Evolutionary conservation across 495 filamentous ascomycete genomes (phyloP).

Genomic region (Trypethelium eluteriae): DNA sequence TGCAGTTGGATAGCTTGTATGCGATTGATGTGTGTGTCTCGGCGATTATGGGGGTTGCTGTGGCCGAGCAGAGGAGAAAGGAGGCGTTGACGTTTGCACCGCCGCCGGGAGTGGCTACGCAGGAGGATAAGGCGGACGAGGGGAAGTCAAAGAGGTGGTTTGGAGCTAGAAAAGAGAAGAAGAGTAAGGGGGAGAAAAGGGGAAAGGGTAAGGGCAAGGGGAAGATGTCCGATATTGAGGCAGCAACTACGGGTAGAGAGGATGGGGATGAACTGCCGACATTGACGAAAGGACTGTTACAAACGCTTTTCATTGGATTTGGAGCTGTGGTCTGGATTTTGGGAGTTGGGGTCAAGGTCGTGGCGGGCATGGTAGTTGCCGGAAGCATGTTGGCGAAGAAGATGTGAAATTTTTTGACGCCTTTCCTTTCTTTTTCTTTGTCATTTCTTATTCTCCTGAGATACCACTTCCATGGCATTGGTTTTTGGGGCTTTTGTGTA

Average conservation of each 20-base stretch:
- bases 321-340: conserved; percentile 26
- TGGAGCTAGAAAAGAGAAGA: conserved; percentile 19
- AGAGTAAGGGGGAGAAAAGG: conserved; percentile 16
- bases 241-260: conserved; percentile 9
- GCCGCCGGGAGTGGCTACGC: not conserved
- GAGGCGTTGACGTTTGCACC: conserved; percentile 8
- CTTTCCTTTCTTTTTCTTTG: not conserved
- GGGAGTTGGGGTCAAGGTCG: conserved; percentile 26
- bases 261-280: conserved; percentile 23
- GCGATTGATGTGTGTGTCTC: conserved; percentile 66
- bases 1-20: conserved; percentile 53
- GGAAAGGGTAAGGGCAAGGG: conserved; percentile 14
- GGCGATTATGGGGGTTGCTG: conserved; percentile 60
- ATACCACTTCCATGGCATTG: not conserved
- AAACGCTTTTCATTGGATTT: conserved; percentile 24
- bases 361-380: conserved; percentile 27
- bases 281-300: conserved; percentile 26
- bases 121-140: conserved; percentile 3
- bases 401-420: conserved; percentile 16
- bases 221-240: conserved; percentile 11
- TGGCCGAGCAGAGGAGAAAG: conserved; percentile 26
- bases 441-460: not conserved
- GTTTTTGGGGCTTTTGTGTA: not conserved
- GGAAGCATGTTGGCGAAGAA: conserved; percentile 28
- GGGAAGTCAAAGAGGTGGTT: conserved; percentile 23